These are phyloP conservation scores for Papiliotrema flavescens DNA, from an alignment of 1,284 basidiomycete genomes.

Conservation along the genomic window DNA sequence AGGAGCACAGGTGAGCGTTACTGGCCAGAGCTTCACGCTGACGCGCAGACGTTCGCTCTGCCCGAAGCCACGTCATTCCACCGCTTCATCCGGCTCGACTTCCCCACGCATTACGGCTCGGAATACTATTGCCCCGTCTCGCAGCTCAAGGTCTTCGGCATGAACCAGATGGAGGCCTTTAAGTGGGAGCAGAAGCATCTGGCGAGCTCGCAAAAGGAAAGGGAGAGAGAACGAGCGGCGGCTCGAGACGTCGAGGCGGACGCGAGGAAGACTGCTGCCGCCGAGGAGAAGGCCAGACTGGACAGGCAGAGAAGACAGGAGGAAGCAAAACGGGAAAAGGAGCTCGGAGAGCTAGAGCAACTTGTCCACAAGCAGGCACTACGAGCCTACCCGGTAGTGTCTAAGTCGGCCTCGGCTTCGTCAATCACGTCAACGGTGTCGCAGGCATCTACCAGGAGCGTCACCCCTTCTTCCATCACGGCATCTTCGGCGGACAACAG, in stretches of 20 bases:
- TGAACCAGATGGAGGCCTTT: conserved; percentile 95
- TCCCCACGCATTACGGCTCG: conserved; percentile 86
- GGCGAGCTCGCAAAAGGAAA: background rate
- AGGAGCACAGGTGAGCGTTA: conserved; percentile 73
- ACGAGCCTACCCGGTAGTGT: background rate
- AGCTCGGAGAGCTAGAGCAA: conserved; percentile 32
- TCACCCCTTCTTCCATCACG: background rate
- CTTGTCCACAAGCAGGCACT: conserved; percentile 11
- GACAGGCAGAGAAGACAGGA: conserved; percentile 53
- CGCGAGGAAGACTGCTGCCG: conserved; percentile 1
- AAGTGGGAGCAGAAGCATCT: conserved; percentile 66
- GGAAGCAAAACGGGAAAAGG: conserved; percentile 23
- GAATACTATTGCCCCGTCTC: conserved; percentile 97
- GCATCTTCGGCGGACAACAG: too few species aligned
- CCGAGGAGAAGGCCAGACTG: conserved; percentile 55
- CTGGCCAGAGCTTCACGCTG: background rate
- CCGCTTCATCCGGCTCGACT: conserved; percentile 90
- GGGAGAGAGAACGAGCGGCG: conserved; percentile 16
- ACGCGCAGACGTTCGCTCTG: conserved; percentile 59
- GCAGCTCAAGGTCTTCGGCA: conserved; percentile 86
- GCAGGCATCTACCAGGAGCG: background rate
- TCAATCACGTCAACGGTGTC: background rate
- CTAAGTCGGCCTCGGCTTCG: background rate
- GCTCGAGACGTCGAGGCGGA: conserved; percentile 16
- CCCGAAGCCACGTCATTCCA: conserved; percentile 71